Conservation (phyloP, 2,329 filamentous ascomycete species). For the Biscogniauxia marginata region DNA sequence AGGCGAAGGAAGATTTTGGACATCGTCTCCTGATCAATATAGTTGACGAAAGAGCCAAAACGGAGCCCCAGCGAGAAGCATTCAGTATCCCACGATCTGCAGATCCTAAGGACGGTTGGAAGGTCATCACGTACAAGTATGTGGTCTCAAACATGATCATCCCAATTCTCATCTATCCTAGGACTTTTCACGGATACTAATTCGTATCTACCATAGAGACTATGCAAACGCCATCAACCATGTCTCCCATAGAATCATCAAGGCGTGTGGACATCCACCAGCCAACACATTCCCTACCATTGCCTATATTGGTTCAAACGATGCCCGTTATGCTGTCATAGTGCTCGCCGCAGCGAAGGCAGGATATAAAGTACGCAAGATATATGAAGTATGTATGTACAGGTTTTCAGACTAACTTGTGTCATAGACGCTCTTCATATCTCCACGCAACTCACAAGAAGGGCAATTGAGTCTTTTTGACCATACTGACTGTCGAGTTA, state of each 20-base stretch:
- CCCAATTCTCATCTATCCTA: background rate
- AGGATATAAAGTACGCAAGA: slow-evolving; percentile 32
- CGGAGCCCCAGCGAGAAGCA: slow-evolving; percentile 35
- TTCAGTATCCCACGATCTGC: slow-evolving; percentile 36
- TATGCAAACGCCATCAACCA: slow-evolving; percentile 42
- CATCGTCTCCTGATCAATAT: slow-evolving; percentile 38
- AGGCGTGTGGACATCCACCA: slow-evolving; percentile 26
- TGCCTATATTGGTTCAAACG: slow-evolving; percentile 44
- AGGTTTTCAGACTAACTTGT: background rate
- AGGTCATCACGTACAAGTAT: slow-evolving; percentile 34
- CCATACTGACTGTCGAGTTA: slow-evolving; percentile 40
- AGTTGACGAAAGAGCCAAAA: slow-evolving; percentile 37
- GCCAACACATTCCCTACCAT: slow-evolving; percentile 36
- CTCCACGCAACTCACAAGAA: slow-evolving; percentile 44
- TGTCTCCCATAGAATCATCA: slow-evolving; percentile 35
- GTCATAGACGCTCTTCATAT: slow-evolving; percentile 41
- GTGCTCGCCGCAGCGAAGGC: slow-evolving; percentile 27
- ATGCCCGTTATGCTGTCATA: slow-evolving; percentile 29
- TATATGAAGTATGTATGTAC: background rate
- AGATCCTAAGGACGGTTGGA: slow-evolving; percentile 41
- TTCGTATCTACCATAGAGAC: slow-evolving; percentile 6
- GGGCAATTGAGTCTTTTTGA: slow-evolving; percentile 46
- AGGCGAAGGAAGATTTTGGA: slow-evolving; percentile 4
- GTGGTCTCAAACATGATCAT: background rate
- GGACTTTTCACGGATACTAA: background rate